phyloP scores from a whole-genome alignment of 2,329 filamentous ascomycete species.

The Gaeumannomyces sp. region DNA sequence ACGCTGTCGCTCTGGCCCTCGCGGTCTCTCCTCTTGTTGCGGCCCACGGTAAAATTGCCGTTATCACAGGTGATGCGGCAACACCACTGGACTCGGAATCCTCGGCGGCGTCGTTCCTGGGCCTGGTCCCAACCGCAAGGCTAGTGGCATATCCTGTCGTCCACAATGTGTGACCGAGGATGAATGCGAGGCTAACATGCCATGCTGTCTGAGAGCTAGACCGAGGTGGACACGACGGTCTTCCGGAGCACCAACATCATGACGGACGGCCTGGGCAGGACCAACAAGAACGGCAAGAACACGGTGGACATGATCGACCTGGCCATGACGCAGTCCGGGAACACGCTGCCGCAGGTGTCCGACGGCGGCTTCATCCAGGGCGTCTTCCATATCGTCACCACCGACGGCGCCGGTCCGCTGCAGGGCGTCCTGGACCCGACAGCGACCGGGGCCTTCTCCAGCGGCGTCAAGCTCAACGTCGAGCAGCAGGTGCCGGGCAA shows the following conservation, averaged over 20 bases:
- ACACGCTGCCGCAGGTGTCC: conserved; percentile 33
- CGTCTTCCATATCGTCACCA: conserved; percentile 33
- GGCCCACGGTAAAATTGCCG: conserved; percentile 28
- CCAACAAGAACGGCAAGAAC: conserved; percentile 30
- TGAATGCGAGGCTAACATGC: too few species aligned
- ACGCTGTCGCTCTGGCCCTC: conserved; percentile 21
- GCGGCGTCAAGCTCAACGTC: conserved; percentile 22
- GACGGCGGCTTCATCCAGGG: conserved; percentile 28
- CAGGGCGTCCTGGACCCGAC: conserved; percentile 33
- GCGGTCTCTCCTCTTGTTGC: conserved; percentile 22
- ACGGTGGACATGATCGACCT: conserved; percentile 24
- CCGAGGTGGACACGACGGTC: conserved; percentile 39
- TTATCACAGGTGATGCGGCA: conserved; percentile 31
- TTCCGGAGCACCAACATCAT: conserved; percentile 29
- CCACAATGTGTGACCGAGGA: too few species aligned
- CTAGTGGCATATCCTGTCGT: too few species aligned
- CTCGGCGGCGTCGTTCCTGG: conserved; percentile 33
- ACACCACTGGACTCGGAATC: conserved; percentile 35
- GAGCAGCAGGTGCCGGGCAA: conserved; percentile 30
- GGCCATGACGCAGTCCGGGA: conserved; percentile 30
- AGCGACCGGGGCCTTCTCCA: conserved; percentile 27
- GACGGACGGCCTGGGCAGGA: conserved; percentile 32
- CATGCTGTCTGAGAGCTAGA: conserved; percentile 17
- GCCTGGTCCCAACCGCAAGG: conserved; percentile 28
- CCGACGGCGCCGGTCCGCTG: conserved; percentile 34